These are phyloP conservation scores for Beauveria australis DNA, from an alignment of 2,329 filamentous ascomycete genomes.

Conservation along the genomic window DNA sequence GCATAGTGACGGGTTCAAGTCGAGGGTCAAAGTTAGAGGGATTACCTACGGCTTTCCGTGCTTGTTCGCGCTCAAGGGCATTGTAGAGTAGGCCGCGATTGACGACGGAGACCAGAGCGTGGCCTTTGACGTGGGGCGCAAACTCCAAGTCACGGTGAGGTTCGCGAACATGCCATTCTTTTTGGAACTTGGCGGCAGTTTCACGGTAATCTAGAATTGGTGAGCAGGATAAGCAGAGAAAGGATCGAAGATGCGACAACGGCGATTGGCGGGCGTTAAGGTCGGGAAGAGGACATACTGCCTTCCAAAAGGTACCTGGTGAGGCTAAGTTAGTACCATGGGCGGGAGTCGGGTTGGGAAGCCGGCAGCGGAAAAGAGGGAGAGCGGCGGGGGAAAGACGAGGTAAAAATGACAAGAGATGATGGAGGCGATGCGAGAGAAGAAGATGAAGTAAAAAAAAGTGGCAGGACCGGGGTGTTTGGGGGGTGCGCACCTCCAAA, in stretches of 20 bases:
- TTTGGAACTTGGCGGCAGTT: constrained; percentile 59
- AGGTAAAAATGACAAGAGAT: constrained; percentile 5
- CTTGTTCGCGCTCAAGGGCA: constrained; percentile 49
- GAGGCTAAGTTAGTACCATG: constrained; percentile 12
- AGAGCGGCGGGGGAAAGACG: neutral
- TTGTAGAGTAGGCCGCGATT: constrained; percentile 57
- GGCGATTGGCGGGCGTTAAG: neutral
- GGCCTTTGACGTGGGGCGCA: constrained; percentile 55
- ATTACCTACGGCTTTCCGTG: constrained; percentile 39
- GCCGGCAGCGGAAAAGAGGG: constrained; percentile 2
- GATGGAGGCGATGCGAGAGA: constrained; percentile 12
- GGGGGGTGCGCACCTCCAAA: constrained; percentile 55
- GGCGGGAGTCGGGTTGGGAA: neutral
- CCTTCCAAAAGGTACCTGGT: constrained; percentile 53
- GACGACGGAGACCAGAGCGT: constrained; percentile 54
- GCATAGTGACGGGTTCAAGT: too few relatives aligned
- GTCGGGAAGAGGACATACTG: constrained; percentile 36
- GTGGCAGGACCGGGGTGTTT: constrained; percentile 17
- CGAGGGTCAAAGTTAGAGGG: neutral
- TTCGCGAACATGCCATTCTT: constrained; percentile 57
- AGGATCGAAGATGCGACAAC: constrained; percentile 3
- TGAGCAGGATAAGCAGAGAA: constrained; percentile 10
- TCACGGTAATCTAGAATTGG: constrained; percentile 52
- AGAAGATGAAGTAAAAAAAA: constrained; percentile 16
- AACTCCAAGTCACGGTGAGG: constrained; percentile 56